Evolutionary conservation across 352 stramenopile species (phyloP).

Genomic region (Chrysophaeum taylorii): DNA sequence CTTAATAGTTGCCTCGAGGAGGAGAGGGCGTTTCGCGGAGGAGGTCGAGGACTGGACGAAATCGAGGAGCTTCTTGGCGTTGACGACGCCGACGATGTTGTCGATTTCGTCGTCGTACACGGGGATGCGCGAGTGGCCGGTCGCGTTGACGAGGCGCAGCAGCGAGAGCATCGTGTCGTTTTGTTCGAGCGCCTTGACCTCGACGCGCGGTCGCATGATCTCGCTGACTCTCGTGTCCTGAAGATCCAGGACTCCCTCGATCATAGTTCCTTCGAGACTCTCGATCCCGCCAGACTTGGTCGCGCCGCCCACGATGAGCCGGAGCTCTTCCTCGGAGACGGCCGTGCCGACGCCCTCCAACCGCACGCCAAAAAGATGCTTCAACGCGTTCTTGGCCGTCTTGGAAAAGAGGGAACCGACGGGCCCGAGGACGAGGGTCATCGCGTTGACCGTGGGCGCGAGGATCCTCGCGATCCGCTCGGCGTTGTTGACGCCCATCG

Average conservation of each 20-base stretch:
- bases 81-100: conserved; percentile 84
- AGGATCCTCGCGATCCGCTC: conserved; percentile 59
- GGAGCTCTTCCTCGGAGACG: conserved; percentile 61
- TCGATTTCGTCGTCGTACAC: conserved; percentile 89
- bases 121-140: conserved; percentile 81
- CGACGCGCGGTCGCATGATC: conserved; percentile 79
- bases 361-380: conserved; percentile 48
- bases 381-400: conserved; percentile 49
- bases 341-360: conserved; percentile 37
- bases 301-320: conserved; percentile 63
- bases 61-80: conserved; percentile 84
- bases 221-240: conserved; percentile 55
- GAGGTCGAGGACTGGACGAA: conserved; percentile 64
- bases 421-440: conserved; percentile 51
- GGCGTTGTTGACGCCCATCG: conserved; percentile 63
- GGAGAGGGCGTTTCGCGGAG: neutral
- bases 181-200: conserved; percentile 45
- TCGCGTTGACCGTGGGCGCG: conserved; percentile 55
- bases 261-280: conserved; percentile 84
- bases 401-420: conserved; percentile 51
- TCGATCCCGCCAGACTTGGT: conserved; percentile 69
- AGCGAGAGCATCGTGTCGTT: conserved; percentile 39
- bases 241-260: conserved; percentile 73
- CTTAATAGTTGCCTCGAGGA: neutral
- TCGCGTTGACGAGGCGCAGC: conserved; percentile 65